Evolutionary conservation across 2,329 filamentous ascomycete species (phyloP), one percentile per base, ranked within the genome.

Genomic region (Lecanoromycetidae sp.): DNA sequence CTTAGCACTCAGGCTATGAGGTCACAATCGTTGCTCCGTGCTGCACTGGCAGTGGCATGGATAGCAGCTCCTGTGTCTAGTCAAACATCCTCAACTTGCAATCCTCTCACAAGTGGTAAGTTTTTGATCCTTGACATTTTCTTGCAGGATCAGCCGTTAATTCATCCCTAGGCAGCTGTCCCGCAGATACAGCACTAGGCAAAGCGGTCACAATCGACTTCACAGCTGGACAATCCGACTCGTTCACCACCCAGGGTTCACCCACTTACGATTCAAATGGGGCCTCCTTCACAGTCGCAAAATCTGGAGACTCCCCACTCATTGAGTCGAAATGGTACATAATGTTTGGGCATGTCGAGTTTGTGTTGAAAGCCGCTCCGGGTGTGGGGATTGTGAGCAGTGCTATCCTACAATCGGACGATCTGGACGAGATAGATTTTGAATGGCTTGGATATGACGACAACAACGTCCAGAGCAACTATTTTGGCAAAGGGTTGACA

Each of bases 311-410:
- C 61, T 77, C 87, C 3, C 91, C 91, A 0, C 83, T 90, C 63
- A 77, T 98, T 52, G 75, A 76, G 54, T 94, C 87, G 52, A 78
- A 91, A 58, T 96, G 94, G 77, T 96, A 95, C 72, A 94, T 98
- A 69, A 96, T 98, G 91, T 98, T 95, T 63, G 91, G 91, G 56
- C 84, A 82, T 54, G 84, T 95, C 60, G 84, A 94, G 55, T 77
- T 88, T 56, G 81, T 78, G 26, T 75, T 95, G 70, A 88, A 90
- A 66, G 80, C 86, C 22, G 87, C 91, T 8, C 82, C 87, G 0
- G 91, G 91, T 6, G 80, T 77, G 8, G 91, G 91, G 50, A 95
- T 98, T 57, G 88, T 98, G 55, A 94, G 86, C 64, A 91, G 87
- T 37, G 75, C 91, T 10, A 87, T 98, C 7, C 71, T 98, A 54